Conservation (phyloP, 441 rosid species). For the Sinapis alba region DNA sequence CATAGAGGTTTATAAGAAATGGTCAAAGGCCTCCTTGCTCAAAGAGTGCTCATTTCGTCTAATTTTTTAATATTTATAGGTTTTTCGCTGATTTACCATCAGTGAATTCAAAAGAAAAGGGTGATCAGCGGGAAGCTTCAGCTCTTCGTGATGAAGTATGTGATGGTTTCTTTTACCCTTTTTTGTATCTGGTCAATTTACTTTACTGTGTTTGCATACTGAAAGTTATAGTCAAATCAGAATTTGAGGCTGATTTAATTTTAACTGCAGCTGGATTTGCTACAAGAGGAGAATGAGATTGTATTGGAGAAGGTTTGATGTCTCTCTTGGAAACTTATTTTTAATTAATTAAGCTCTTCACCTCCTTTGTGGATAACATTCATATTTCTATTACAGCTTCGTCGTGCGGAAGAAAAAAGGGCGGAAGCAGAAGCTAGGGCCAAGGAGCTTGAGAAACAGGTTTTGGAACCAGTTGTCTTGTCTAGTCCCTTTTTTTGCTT, state of each 20-base stretch:
- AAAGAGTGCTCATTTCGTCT: background rate
- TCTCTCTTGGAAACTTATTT: constrained; percentile 23
- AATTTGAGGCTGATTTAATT: constrained; percentile 32
- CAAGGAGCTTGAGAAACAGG: constrained; percentile 96
- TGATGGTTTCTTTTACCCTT: constrained; percentile 5
- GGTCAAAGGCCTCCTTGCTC: background rate
- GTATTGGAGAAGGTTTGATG: constrained; percentile 61
- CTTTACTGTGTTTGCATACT: background rate
- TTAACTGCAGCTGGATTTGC: constrained; percentile 70
- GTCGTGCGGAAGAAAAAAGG: constrained; percentile 42
- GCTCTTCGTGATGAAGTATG: constrained; percentile 89
- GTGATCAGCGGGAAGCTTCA: constrained; percentile 84
- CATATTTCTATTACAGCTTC: constrained; percentile 33
- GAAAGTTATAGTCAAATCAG: background rate
- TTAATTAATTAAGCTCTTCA: background rate
- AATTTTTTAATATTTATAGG: constrained; percentile 44
- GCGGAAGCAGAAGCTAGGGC: constrained; percentile 89
- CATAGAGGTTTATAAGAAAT: constrained; percentile 16
- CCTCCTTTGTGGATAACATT: background rate
- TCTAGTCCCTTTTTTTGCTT: constrained; percentile 7
- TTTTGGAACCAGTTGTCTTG: constrained; percentile 24
- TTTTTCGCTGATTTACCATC: constrained; percentile 59
- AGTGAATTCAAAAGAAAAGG: constrained; percentile 51
- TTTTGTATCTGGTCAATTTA: constrained; percentile 4
- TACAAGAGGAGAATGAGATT: constrained; percentile 67